Percentiles rank a stretch among this genome's conserved stretches.
These are phyloP conservation scores for Pistacia vera DNA, from an alignment of 345 rosid genomes.

Conservation along the genomic window DNA sequence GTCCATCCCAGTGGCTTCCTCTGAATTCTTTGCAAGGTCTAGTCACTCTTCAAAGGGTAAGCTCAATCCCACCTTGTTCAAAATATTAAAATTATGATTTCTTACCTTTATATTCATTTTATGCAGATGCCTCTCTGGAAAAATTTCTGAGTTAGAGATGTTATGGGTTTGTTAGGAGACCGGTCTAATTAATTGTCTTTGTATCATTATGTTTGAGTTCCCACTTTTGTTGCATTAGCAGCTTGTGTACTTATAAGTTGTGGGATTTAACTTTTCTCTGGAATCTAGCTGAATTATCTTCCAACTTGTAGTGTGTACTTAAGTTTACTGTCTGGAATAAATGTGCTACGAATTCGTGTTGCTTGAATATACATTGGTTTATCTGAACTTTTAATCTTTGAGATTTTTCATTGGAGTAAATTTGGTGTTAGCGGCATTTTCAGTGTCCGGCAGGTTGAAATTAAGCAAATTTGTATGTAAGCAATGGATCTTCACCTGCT, in stretches of 20 bases:
- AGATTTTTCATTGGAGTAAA: background rate
- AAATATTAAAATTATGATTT: background rate
- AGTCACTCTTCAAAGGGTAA: slow-evolving; percentile 18
- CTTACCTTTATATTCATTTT: background rate
- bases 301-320: background rate
- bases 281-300: background rate
- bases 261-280: background rate
- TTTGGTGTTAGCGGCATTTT: background rate
- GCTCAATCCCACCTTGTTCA: background rate
- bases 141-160: slow-evolving; percentile 17
- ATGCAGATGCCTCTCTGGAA: slow-evolving; percentile 19
- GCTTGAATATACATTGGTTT: slow-evolving; percentile 1
- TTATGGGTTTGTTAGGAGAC: background rate
- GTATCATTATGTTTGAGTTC: background rate
- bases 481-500: background rate
- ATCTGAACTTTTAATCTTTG: background rate
- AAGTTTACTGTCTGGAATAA: slow-evolving; percentile 4
- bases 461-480: background rate
- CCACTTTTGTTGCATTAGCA: background rate
- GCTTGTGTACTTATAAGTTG: background rate
- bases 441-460: no score
- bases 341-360: background rate
- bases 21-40: slow-evolving; percentile 16
- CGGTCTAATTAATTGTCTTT: background rate
- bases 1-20: slow-evolving; percentile 26